phyloP scores from a whole-genome alignment of 1,284 basidiomycete species.

The Xanthoconium separans region DNA sequence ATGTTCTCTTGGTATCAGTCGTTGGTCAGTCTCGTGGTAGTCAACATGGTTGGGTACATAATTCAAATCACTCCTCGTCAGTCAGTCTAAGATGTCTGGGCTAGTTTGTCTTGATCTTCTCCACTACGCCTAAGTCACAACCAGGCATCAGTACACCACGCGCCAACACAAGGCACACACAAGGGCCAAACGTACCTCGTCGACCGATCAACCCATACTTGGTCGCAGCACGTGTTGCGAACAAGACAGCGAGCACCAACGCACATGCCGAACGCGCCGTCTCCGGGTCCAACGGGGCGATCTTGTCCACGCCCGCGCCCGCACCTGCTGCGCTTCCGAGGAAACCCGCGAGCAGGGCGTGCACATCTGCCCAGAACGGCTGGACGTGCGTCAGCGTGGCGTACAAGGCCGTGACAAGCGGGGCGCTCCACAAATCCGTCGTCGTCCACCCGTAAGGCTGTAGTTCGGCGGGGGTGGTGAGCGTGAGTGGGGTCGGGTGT shows the following conservation, averaged over 20 bases:
- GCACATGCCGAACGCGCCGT: slow-evolving; percentile 68
- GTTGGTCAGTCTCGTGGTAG: not conserved
- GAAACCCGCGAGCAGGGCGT: slow-evolving; percentile 44
- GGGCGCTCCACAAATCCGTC: slow-evolving; percentile 74
- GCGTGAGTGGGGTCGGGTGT: slow-evolving; percentile 56
- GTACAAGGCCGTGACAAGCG: slow-evolving; percentile 63
- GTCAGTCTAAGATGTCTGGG: not conserved
- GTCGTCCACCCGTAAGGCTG: slow-evolving; percentile 74
- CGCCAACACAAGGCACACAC: not conserved
- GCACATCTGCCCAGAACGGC: slow-evolving; percentile 70
- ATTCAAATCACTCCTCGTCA: not conserved
- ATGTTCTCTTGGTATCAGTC: slow-evolving; percentile 7
- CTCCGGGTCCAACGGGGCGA: slow-evolving; percentile 55
- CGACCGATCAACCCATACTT: slow-evolving; percentile 45
- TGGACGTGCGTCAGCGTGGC: slow-evolving; percentile 76
- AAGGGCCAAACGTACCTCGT: slow-evolving; percentile 13
- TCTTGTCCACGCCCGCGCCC: slow-evolving; percentile 10
- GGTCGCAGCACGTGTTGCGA: slow-evolving; percentile 54
- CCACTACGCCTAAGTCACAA: slow-evolving; percentile 4
- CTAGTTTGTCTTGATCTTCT: slow-evolving; percentile 34
- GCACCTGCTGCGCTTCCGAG: slow-evolving; percentile 27
- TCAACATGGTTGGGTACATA: not conserved
- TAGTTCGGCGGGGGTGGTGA: slow-evolving; percentile 69
- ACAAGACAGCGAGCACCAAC: slow-evolving; percentile 54
- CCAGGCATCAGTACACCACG: not conserved